Evolutionary conservation across 176 grass and related monocot genomes (phyloP), one percentile per base, ranked within the genome.

Genomic region (Metroxylon sagu): DNA sequence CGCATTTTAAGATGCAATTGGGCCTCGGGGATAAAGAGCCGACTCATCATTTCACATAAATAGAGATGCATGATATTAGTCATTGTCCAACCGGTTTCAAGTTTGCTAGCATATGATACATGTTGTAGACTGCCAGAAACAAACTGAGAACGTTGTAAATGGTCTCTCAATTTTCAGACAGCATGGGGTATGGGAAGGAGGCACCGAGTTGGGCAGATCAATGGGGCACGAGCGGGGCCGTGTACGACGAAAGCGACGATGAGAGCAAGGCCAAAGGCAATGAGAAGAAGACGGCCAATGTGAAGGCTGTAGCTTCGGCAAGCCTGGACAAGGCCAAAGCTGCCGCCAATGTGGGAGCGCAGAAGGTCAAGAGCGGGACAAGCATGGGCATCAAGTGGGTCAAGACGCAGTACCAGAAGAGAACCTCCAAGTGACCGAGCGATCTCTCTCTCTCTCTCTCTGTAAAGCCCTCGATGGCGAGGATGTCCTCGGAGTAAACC

Each of bases 321-420:
- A 64, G 79, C 27, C n/a, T 86, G 7, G 35, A 68, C 50, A 91
- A 86, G 68, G 83, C 83, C 16, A 91, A 91, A 69, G 52, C 77
- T 28, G 69, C 80, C 14, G 79, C 79, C 6, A 50, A 71, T 35
- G 57, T 80, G 4, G 87, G 82, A 16, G 82, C 87, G 18, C 54
- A 71, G 56, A 91, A 83, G 68, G 69, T 85, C 0, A 91, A 86
- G 72, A 59, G 67, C 19, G 83, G 79, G 7, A 80, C 87, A 5
- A 76, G 19, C 59, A 67, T 50, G 18, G 72, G 87, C 60, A 74
- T 86, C 72, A 83, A 86, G 68, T 91, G 87, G 83, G 76, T 83
- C 26, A 91, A 80, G 59, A 75, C 64, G 14, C 70, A 83, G 65
- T 91, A 74, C 73, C 76, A 90, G 52, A 90, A 85, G 62, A 75